Evolutionary conservation across 306 rosid genomes (phyloP), one percentile per base, ranked within the genome.

Genomic region (Cicer judaicum): DNA sequence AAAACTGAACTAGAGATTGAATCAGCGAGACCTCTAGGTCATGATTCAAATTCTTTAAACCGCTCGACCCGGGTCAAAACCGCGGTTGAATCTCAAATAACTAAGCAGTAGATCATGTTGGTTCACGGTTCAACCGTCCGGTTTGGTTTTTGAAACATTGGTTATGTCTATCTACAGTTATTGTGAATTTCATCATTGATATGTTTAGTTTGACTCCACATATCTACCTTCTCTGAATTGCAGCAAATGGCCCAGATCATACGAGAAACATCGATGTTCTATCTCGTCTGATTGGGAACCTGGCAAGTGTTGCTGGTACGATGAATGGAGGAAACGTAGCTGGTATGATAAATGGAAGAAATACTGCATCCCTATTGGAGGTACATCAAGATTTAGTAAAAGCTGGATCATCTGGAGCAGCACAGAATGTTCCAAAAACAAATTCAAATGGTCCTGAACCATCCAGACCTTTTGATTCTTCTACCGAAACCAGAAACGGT

Each of bases 211-310:
- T 64, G 84, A 80, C 83, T 73, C n/a, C 54, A 44, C 36, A 59
- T 75, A 76, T 70, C 11, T 86, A 62, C 73, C 50, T 75, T 83
- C 72, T 81, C 40, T 78, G 65, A 77, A 75, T 70, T 83, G 88
- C 89, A 93, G 98, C 92, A 71, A 88, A 81, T 76, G 86, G 73
- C 52, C 77, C 88, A 19, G 89, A 82, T 77, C 72, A 79, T 16
- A 52, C 72, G 6, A 87, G 82, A 80, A 91, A 87, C 76, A 86
- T 78, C 80, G 93, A 88, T 84, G 80, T 88, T 62, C 82, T 90
- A 6, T 83, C 93, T 74, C 93, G 84, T 87, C 86, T 90, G 68
- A 79, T 90, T 68, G 83, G 77, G 81, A 91, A 77, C 85, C 84
- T 93, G 67, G 90, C 88, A 60, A 82, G 76, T 80, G 40, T 83